Evolutionary conservation across 768 basidiomycete genomes (phyloP), one percentile per base, ranked within the genome.

Genomic region (Pleurotus eryngii): DNA sequence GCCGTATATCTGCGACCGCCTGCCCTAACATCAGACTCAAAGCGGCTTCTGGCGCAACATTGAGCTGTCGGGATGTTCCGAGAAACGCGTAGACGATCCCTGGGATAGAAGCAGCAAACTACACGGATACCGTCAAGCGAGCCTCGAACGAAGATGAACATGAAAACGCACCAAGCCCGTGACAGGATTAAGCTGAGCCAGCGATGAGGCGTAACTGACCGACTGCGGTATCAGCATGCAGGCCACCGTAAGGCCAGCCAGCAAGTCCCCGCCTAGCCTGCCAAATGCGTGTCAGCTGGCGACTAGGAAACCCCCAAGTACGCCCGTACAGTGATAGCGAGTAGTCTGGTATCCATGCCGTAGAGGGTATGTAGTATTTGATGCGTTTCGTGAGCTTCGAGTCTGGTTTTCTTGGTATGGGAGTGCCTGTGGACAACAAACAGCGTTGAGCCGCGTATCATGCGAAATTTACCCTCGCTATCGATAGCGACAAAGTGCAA

Each of bases 41-140:
- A 1, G 95, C 86, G 1, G 95, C 95, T 67, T 98, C 95, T 2
- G 95, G 90, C 2, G 89, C 92, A 39, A 92, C 89, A 61, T 87
- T 91, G 7, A 92, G 80, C 61, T 90, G 90, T 26, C 83, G 77
- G 9, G 85, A 95, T 22, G 89, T 91, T 15, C 95, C 95, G 3
- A 97, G 80, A n/a, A 96, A 75, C 5, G 90, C 91, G 68, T 97
- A 98, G 9, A 89, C 74, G n/a, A 95, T 82, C 11, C 89, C 88
- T 5, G 94, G 93, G 57, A 98, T 84, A 6, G 92, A 83, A 12
- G 93, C 89, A 4, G 91, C 86, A 63, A 90, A 90, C 89, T 35
- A 17, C 46, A 39, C 15, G 43, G 24, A 53, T 18, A 58, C 3
- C 15, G 4, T 1, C 12, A 26, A 20, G 26, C n/a, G 38, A 12